Conservation (phyloP, 768 basidiomycete species). For the Leccinum obscurum region DNA sequence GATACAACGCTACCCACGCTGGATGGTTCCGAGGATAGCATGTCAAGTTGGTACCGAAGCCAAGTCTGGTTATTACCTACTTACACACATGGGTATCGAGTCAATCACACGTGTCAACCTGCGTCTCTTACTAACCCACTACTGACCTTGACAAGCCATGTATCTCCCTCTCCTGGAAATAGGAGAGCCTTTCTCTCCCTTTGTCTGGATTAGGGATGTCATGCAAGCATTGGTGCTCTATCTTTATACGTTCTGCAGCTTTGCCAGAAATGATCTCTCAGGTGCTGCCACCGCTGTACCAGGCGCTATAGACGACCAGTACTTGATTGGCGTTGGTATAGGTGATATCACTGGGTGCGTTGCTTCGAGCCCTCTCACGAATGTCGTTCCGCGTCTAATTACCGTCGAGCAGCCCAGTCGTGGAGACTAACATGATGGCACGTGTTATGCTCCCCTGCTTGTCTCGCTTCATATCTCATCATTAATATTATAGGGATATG, state of each 20-base stretch:
- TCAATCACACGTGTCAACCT: background rate
- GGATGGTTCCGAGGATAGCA: slow-evolving; percentile 31
- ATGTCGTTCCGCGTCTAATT: background rate
- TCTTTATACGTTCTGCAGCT: slow-evolving; percentile 42
- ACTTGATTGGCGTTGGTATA: slow-evolving; percentile 37
- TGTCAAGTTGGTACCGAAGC: background rate
- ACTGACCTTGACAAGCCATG: slow-evolving; percentile 9
- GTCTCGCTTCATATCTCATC: slow-evolving; percentile 1
- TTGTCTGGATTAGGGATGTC: slow-evolving; percentile 34
- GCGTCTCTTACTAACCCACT: background rate
- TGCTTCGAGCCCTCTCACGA: background rate
- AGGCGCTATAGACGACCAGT: slow-evolving; percentile 15
- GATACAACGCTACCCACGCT: slow-evolving; percentile 15
- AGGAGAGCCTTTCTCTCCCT: slow-evolving; percentile 15
- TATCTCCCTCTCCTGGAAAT: slow-evolving; percentile 23
- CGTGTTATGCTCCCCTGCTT: slow-evolving; percentile 7
- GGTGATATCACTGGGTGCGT: slow-evolving; percentile 73
- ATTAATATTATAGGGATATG: slow-evolving; percentile 55
- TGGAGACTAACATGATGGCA: slow-evolving; percentile 86
- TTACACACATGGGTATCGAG: too few species aligned
- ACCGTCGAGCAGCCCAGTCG: slow-evolving; percentile 52
- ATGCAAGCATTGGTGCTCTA: slow-evolving; percentile 44
- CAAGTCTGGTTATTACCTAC: too few species aligned
- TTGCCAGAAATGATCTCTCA: slow-evolving; percentile 34
- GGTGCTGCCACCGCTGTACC: background rate